Evolutionary conservation across 805 yeast species (phyloP), one percentile per base, ranked within the genome.

Genomic region (Candida endomychidarum): DNA sequence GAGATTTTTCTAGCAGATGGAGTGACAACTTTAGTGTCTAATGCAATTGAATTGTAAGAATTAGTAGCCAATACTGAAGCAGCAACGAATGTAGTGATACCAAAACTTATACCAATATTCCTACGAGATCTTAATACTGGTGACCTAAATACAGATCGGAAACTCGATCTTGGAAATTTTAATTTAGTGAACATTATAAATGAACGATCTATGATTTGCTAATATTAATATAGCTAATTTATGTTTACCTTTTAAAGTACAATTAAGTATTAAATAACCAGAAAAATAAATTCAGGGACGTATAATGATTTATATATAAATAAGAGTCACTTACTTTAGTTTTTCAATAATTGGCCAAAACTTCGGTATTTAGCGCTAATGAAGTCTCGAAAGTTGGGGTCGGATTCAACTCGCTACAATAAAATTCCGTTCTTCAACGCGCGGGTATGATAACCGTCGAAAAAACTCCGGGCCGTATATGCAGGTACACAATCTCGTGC

Each of bases 1-100:
- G 52, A 14, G 5, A 40, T 26, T 24, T 46, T 46, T 19, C n/a
- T 22, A 18, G 36, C 21, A n/a, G 24, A 22, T 9, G 26, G 27
- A 12, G 26, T 3, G 8, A 11, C 8, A 3, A 26, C 20, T 17
- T 35, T 35, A 10, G 39, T 4, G 14, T 37, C 40, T 12, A 37
- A 27, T 15, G 31, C n/a, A 10, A 35, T 35, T 4, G 30, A n/a
- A 9, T 22, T 9, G 20, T 16, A 32, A 3, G 30, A n/a, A 14
- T 17, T 24, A 11, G 24, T 20, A n/a, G 38, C 30, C 14, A 24
- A 18, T 17, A 26, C n/a, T 23, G 29, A 24, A 3, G 26, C 38
- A 3, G 24, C 30, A 8, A 34, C 30, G 8, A 34, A 24, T 3
- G 30, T 26, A 16, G 29, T 19, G n/a, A 34, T 10, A 4, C 30